Evolutionary conservation across 495 filamentous ascomycete genomes (phyloP).

Genomic region (Tuber calosporum): DNA sequence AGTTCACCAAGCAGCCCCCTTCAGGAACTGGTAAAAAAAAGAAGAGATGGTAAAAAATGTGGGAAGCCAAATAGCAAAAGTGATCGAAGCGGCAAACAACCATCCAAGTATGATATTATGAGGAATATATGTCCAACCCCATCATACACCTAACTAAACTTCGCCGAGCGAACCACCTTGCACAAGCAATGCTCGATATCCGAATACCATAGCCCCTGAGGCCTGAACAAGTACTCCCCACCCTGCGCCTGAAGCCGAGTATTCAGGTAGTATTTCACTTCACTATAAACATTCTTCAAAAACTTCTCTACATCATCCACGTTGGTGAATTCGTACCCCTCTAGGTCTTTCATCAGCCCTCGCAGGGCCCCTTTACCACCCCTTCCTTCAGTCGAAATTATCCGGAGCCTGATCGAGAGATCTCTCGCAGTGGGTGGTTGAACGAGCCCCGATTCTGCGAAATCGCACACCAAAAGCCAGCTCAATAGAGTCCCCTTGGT

Average conservation of each 20-base stretch:
- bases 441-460: conserved; percentile 19
- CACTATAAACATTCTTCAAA: conserved; percentile 14
- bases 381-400: conserved; percentile 8
- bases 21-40: neutral
- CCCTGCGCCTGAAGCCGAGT: conserved; percentile 4
- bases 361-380: conserved; percentile 22
- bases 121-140: neutral
- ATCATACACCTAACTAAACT: conserved; percentile 11
- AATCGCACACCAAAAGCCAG: conserved; percentile 26
- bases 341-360: conserved; percentile 19
- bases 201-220: conserved; percentile 21
- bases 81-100: too few species aligned
- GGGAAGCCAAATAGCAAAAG: neutral
- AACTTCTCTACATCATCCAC: conserved; percentile 10
- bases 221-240: conserved; percentile 12
- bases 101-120: neutral
- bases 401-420: conserved; percentile 15
- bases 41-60: neutral
- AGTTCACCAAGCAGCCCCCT: neutral
- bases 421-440: conserved; percentile 21
- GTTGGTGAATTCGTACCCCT: conserved; percentile 1
- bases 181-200: conserved; percentile 35
- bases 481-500: conserved; percentile 21
- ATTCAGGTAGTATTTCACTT: conserved; percentile 5
- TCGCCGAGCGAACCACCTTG: conserved; percentile 23